These are phyloP conservation scores for Prosopis cineraria DNA, from an alignment of 306 rosid species.

Conservation along the genomic window DNA sequence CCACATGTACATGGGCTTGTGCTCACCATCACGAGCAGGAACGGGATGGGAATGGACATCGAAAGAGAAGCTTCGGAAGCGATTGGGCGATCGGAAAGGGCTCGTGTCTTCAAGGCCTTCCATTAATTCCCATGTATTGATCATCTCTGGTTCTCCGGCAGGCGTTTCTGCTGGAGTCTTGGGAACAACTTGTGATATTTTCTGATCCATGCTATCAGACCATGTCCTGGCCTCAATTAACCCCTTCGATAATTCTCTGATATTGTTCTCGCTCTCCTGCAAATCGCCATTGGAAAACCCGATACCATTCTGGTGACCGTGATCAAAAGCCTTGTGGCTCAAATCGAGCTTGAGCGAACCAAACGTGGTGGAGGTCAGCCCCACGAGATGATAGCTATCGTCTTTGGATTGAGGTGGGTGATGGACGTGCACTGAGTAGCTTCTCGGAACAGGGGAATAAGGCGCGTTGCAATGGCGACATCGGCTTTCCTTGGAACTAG, in stretches of 20 bases:
- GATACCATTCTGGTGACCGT: conserved; percentile 17
- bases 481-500: conserved; percentile 71
- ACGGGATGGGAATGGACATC: conserved; percentile 26
- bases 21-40: conserved; percentile 35
- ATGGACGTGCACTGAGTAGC: conserved; percentile 84
- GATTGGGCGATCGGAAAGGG: conserved; percentile 54
- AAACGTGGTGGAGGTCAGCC: conserved; percentile 80
- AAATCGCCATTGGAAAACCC: conserved; percentile 29
- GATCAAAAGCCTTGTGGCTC: background rate
- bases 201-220: conserved; percentile 69
- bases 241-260: conserved; percentile 38
- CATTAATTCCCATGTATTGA: conserved; percentile 91
- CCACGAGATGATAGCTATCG: conserved; percentile 77
- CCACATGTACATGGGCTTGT: conserved; percentile 66
- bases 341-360: conserved; percentile 64
- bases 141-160: conserved; percentile 81
- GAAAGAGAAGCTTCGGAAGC: conserved; percentile 67
- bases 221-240: conserved; percentile 54
- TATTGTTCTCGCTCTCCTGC: conserved; percentile 6
- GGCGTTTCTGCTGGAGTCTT: conserved; percentile 67
- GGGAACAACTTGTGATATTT: conserved; percentile 52
- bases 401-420: conserved; percentile 64
- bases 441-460: conserved; percentile 69
- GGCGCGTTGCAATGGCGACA: conserved; percentile 74
- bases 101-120: conserved; percentile 87